Percentiles rank a stretch among this genome's conserved stretches.
phyloP scores from a whole-genome alignment of 2,329 filamentous ascomycete genomes.

The Penicillium vulpinum region DNA sequence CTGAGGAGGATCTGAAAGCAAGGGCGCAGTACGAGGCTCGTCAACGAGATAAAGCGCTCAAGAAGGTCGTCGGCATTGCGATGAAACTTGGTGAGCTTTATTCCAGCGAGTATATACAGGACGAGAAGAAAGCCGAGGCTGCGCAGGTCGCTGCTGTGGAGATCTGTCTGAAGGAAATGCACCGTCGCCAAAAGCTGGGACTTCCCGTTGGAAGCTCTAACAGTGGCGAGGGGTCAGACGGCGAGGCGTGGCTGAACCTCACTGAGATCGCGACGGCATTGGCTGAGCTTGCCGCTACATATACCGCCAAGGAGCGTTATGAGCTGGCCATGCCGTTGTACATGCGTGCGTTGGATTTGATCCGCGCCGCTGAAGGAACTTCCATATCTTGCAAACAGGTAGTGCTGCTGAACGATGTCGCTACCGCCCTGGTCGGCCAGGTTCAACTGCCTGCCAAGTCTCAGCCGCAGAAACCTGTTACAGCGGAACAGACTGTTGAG shows the following conservation, averaged over 20 bases:
- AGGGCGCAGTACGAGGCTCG: conserved; percentile 34
- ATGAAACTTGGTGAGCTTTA: conserved; percentile 87
- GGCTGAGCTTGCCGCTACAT: conserved; percentile 71
- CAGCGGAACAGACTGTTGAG: conserved; percentile 63
- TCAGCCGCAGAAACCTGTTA: conserved; percentile 39
- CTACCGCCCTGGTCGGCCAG: conserved; percentile 48
- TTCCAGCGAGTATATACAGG: conserved; percentile 70
- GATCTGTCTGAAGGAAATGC: conserved; percentile 71
- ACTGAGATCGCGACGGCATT: conserved; percentile 38
- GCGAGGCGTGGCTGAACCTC: conserved; percentile 39
- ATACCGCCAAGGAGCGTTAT: conserved; percentile 70
- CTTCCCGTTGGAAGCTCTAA: conserved; percentile 62
- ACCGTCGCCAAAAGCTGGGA: conserved; percentile 65
- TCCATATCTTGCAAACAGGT: conserved; percentile 71
- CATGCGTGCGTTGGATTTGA: conserved; percentile 76
- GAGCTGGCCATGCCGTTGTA: conserved; percentile 84
- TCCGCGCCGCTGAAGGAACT: conserved; percentile 47
- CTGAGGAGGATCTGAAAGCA: conserved; percentile 25
- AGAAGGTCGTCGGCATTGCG: conserved; percentile 71
- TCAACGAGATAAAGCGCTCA: conserved; percentile 66
- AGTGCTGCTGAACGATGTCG: conserved; percentile 64
- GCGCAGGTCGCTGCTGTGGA: conserved; percentile 79
- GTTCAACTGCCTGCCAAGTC: conserved; percentile 28
- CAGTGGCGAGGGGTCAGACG: conserved; percentile 27
- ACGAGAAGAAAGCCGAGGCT: conserved; percentile 73